Evolutionary conservation across 2,329 filamentous ascomycete species (phyloP).

Genomic region (Dothiorella sarmentorum): DNA sequence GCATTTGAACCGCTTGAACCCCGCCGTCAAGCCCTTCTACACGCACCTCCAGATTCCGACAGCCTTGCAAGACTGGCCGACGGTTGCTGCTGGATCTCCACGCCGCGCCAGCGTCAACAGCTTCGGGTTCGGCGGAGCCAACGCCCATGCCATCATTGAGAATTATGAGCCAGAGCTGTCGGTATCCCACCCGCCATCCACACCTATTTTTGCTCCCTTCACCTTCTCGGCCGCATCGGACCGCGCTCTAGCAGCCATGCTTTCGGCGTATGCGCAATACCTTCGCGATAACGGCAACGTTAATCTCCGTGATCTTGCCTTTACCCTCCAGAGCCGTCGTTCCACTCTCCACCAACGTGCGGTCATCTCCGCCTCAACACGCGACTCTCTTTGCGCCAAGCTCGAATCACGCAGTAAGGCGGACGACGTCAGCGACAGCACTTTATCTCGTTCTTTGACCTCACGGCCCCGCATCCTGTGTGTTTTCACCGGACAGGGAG

Average conservation of each 20-base stretch:
- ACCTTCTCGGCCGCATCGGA: slow-evolving; percentile 20
- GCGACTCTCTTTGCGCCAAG: no score
- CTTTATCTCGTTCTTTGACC: neutral
- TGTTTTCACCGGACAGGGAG: slow-evolving; percentile 45
- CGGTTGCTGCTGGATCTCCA: neutral
- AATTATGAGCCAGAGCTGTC: neutral
- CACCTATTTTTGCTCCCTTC: slow-evolving; percentile 7
- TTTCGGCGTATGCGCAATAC: neutral
- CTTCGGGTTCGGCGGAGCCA: slow-evolving; percentile 22
- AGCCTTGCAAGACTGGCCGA: slow-evolving; percentile 18
- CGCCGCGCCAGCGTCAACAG: slow-evolving; percentile 21
- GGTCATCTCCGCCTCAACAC: no score
- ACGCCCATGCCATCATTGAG: slow-evolving; percentile 20
- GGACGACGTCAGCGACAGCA: neutral
- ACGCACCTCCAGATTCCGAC: slow-evolving; percentile 18
- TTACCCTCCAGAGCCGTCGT: slow-evolving; percentile 21
- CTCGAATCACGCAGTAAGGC: neutral
- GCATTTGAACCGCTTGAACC: slow-evolving; percentile 30
- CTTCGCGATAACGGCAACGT: neutral
- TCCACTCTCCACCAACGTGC: slow-evolving; percentile 8
- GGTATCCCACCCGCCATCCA: neutral
- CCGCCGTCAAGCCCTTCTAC: slow-evolving; percentile 24
- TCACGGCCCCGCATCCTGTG: slow-evolving; percentile 26
- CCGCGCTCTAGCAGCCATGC: neutral
- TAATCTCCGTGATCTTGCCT: slow-evolving; percentile 19